Evolutionary conservation across 176 grass and related monocot species (phyloP).

Genomic region (Carex pumila): DNA sequence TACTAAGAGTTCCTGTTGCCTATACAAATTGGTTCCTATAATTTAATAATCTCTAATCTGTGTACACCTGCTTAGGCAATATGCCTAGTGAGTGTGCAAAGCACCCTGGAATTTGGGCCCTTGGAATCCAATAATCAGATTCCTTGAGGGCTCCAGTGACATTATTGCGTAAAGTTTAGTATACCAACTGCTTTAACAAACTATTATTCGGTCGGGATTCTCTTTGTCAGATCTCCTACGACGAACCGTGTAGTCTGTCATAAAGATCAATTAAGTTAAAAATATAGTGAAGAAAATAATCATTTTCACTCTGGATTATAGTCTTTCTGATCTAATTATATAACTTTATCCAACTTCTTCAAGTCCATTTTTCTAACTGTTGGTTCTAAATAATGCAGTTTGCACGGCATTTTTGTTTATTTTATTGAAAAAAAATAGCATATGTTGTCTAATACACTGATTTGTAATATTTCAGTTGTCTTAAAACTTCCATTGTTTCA

Average conservation of each 20-base stretch:
- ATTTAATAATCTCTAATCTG: background rate
- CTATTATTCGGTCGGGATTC: background rate
- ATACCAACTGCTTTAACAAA: background rate
- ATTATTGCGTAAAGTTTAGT: conserved; percentile 4
- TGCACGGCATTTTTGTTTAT: too few relatives aligned
- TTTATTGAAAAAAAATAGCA: too few relatives aligned
- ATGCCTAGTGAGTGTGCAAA: background rate
- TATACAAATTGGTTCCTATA: background rate
- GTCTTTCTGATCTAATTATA: too few relatives aligned
- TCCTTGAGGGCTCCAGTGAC: background rate
- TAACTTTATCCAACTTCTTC: too few relatives aligned
- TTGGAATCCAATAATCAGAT: conserved; percentile 22
- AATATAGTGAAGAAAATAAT: background rate
- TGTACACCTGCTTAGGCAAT: too few relatives aligned
- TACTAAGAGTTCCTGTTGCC: too few relatives aligned
- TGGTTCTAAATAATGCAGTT: too few relatives aligned
- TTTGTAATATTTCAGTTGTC: too few relatives aligned
- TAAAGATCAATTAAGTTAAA: background rate
- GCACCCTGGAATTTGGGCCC: background rate
- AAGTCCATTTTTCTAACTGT: too few relatives aligned
- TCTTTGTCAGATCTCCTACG: background rate
- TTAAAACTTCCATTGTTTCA: background rate
- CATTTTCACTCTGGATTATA: too few relatives aligned
- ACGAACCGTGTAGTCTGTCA: background rate
- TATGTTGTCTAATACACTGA: too few relatives aligned